Evolutionary conservation across 2,329 filamentous ascomycete species (phyloP).

Genomic region (Xylaria sp.): DNA sequence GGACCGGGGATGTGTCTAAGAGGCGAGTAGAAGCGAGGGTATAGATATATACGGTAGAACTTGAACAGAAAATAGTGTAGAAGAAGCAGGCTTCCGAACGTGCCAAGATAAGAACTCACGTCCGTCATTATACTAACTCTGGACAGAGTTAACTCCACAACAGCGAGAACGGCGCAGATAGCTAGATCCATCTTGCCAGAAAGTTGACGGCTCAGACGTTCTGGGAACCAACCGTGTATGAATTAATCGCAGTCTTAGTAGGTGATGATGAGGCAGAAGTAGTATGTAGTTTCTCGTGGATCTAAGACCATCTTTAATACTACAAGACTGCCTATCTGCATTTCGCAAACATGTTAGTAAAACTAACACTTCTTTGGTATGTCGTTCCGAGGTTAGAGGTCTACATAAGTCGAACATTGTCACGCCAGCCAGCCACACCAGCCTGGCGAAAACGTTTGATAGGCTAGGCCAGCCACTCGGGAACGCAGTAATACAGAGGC

Average conservation of each 20-base stretch:
- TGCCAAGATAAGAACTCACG: not conserved
- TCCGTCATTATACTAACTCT: not conserved
- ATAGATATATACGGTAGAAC: slow-evolving; percentile 47
- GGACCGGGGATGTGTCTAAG: slow-evolving; percentile 53
- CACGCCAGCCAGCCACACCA: too few relatives aligned
- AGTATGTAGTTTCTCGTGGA: not conserved
- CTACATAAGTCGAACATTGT: too few relatives aligned
- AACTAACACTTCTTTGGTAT: too few relatives aligned
- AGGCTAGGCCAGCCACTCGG: too few relatives aligned
- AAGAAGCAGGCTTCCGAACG: not conserved
- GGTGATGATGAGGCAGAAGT: not conserved
- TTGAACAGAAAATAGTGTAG: slow-evolving; percentile 36
- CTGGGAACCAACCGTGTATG: not conserved
- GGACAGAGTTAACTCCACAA: slow-evolving; percentile 19
- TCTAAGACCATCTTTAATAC: not conserved
- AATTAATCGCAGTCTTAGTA: not conserved
- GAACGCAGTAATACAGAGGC: too few relatives aligned
- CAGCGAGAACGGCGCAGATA: slow-evolving; percentile 22
- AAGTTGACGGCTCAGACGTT: too few relatives aligned
- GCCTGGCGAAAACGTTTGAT: too few relatives aligned
- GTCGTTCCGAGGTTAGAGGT: too few relatives aligned
- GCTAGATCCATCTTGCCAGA: slow-evolving; percentile 26
- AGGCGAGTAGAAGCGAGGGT: slow-evolving; percentile 50
- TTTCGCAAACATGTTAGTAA: too few relatives aligned
- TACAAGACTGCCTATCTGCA: too few relatives aligned